A percentile compares a stretch with the other conserved stretches of the same genome.
These are phyloP conservation scores for Butyriboletus loyo DNA, from an alignment of 768 basidiomycete species.

Conservation along the genomic window DNA sequence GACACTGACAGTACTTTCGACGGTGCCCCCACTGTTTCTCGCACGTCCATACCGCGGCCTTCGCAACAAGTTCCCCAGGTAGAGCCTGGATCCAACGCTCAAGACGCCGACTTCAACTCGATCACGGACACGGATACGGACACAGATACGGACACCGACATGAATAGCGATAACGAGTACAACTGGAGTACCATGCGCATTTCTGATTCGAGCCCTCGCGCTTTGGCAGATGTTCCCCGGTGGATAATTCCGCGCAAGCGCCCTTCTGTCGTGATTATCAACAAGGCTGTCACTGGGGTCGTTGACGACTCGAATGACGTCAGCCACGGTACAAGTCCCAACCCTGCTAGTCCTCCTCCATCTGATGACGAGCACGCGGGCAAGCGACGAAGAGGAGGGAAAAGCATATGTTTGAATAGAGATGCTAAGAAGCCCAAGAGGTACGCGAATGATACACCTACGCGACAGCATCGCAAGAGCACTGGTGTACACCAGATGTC, in stretches of 20 bases:
- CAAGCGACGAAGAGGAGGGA: conserved; percentile 19
- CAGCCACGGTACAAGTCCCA: background rate
- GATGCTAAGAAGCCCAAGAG: conserved; percentile 14
- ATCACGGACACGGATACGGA: conserved; percentile 10
- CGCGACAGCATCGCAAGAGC: conserved; percentile 1
- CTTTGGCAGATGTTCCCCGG: background rate
- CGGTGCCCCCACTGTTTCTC: background rate
- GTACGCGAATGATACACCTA: conserved; percentile 9
- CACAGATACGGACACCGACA: conserved; percentile 18
- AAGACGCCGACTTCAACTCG: conserved; percentile 7
- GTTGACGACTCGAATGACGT: background rate
- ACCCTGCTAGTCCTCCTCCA: background rate
- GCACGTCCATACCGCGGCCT: background rate
- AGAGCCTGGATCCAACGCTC: conserved; percentile 5
- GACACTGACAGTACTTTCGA: conserved; percentile 21
- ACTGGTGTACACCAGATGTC: background rate
- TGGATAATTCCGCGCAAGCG: conserved; percentile 23
- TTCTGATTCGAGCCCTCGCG: conserved; percentile 7
- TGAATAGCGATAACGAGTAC: conserved; percentile 10
- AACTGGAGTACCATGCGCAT: conserved; percentile 9
- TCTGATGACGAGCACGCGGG: conserved; percentile 4
- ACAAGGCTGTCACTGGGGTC: background rate
- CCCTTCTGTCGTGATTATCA: conserved; percentile 16
- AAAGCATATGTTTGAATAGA: background rate
- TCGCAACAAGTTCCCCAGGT: background rate